These are phyloP conservation scores for Pseudogymnoascus sp. DNA, from an alignment of 2,329 filamentous ascomycete genomes.

Conservation along the genomic window DNA sequence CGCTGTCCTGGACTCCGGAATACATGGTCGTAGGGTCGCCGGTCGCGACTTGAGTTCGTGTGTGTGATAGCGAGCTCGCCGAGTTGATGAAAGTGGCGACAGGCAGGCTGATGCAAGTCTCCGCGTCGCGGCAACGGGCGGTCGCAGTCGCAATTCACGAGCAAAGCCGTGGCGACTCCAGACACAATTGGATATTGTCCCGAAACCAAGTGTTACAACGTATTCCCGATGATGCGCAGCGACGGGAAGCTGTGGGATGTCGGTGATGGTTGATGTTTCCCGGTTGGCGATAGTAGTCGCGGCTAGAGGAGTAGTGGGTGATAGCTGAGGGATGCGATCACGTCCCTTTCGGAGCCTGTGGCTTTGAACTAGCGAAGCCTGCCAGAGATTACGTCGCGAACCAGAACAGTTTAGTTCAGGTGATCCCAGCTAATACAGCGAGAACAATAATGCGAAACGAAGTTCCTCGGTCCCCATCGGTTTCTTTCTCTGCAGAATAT, in stretches of 20 bases:
- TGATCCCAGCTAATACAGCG: slow-evolving; percentile 6
- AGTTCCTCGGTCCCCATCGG: slow-evolving; percentile 1
- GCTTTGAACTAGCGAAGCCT: slow-evolving; percentile 7
- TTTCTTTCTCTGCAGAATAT: slow-evolving; percentile 3
- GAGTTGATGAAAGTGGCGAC: slow-evolving; percentile 8
- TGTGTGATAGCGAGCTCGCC: slow-evolving; percentile 7
- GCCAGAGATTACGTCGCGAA: slow-evolving; percentile 7
- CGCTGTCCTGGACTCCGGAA: slow-evolving; percentile 34
- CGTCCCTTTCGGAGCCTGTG: slow-evolving; percentile 8
- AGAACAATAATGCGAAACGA: slow-evolving; percentile 3
- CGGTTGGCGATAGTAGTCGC: slow-evolving; percentile 8
- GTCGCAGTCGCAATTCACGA: slow-evolving; percentile 9
- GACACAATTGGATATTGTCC: slow-evolving; percentile 10
- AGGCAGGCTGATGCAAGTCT: slow-evolving; percentile 9
- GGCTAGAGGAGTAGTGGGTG: slow-evolving; percentile 8
- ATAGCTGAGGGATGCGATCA: slow-evolving; percentile 8
- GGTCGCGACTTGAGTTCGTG: slow-evolving; percentile 7
- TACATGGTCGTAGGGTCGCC: neutral
- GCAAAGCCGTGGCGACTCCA: neutral
- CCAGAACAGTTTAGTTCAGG: slow-evolving; percentile 9
- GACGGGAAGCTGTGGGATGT: slow-evolving; percentile 2
- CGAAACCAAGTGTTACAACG: slow-evolving; percentile 4
- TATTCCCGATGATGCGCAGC: slow-evolving; percentile 5
- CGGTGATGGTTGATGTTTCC: slow-evolving; percentile 9
- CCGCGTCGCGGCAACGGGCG: slow-evolving; percentile 9